A percentile compares a stretch with the other conserved stretches of the same genome.
Conservation (phyloP, 805 yeast genomes). For the Candida wancherniae region DNA sequence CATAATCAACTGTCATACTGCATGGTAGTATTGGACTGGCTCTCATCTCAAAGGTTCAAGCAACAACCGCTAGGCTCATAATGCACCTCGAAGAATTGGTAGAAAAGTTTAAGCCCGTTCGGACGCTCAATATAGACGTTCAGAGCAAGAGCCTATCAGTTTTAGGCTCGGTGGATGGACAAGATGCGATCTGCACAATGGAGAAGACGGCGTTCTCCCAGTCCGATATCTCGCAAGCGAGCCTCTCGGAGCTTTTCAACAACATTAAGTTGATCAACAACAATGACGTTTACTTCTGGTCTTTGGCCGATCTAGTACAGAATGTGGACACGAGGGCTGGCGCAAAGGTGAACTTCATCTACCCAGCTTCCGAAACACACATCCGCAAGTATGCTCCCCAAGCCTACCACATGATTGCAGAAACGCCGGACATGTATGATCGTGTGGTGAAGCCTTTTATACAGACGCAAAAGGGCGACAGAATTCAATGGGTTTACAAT, state of each 20-base stretch:
- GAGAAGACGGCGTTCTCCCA: slow-evolving; percentile 66
- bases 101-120: slow-evolving; percentile 11
- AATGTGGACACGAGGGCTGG: slow-evolving; percentile 47
- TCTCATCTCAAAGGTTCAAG: too few species aligned
- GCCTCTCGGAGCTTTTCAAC: slow-evolving; percentile 12
- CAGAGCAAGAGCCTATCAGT: slow-evolving; percentile 61
- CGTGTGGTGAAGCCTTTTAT: slow-evolving; percentile 69
- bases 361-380: slow-evolving; percentile 87
- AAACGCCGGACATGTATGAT: slow-evolving; percentile 75
- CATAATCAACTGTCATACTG: too few species aligned
- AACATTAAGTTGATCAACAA: slow-evolving; percentile 41
- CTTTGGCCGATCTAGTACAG: slow-evolving; percentile 47
- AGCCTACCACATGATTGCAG: slow-evolving; percentile 56
- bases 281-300: slow-evolving; percentile 89
- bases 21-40: too few species aligned
- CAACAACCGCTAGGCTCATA: too few species aligned
- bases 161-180: slow-evolving; percentile 58
- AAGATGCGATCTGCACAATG: slow-evolving; percentile 63
- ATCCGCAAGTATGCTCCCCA: slow-evolving; percentile 69
- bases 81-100: slow-evolving; percentile 5
- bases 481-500: slow-evolving; percentile 86
- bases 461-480: slow-evolving; percentile 65
- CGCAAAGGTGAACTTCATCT: slow-evolving; percentile 70
- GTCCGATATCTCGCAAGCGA: slow-evolving; percentile 12
- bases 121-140: slow-evolving; percentile 55